Base-by-base conservation (phyloP, 306 rosid species). In the Rubus parviflorus region DNA sequence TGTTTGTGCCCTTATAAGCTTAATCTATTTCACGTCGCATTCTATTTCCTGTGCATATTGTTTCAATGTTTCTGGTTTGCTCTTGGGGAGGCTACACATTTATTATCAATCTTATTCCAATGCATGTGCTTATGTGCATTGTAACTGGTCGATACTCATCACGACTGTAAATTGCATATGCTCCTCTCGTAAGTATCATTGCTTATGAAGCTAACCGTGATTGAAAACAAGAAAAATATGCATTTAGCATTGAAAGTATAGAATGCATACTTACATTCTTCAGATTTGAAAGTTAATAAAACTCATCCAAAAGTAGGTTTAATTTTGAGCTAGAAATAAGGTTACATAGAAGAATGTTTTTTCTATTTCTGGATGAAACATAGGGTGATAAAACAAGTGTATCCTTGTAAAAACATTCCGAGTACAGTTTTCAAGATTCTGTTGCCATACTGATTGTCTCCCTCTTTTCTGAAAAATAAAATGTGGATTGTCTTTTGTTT, bases 61-160 rank as follows among this genome's bases (percentile, higher is more conserved):
- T 79, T 85, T 60, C 37, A 60, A 57, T 85, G 60, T 53, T 85
- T 76, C 80, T 92, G 99, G 99, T 96, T 88, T 96, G 99, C 90
- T 92, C 99, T 58, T 96, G 99, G 99, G 99, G 99, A 91, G 99
- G 99, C 70, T 96, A 96, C 92, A 92, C 99, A 76, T 96, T 96
- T 77, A 96, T 96, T 77, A 92, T 96, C 82, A 96, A 96, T 77
- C 99, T 96, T 72, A 96, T 96, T 88, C 99, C 99, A 6, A 92
- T 96, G 93, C 99, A 96, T 87, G 99, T 79, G 52, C 98, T 96
- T 79, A 82, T 96, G 87, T 96, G 99, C 96, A 86, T 96, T 82
- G 75, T 88, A 67, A 92, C 99, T 58, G 99, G 99, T 46, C 97
- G 99, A 84, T 96, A 92, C 78, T 96, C 99, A 71, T 82, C 98